phyloP scores from a whole-genome alignment of 164 flowering plant genomes.

The Akebia trifoliata region DNA sequence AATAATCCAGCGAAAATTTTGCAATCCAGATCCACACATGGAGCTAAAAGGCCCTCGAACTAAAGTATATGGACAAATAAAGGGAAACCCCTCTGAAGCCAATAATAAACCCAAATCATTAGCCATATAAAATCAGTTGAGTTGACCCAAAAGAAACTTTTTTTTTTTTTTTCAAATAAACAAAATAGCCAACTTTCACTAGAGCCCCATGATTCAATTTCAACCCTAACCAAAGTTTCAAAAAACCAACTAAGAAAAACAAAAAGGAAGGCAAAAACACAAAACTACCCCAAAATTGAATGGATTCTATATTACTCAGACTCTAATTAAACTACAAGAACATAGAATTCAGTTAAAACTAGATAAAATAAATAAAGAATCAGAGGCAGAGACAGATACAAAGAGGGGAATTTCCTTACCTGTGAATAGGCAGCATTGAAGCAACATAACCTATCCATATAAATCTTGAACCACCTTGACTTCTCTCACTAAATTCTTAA shows the following conservation, averaged over 20 bases:
- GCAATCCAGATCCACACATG: too few relatives aligned
- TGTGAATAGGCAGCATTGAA: slow-evolving; percentile 27
- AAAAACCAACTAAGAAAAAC: background rate
- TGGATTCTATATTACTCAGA: background rate
- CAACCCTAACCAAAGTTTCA: background rate
- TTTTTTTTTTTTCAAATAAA: background rate
- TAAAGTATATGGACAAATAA: too few relatives aligned
- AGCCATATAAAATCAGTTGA: background rate
- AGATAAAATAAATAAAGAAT: background rate
- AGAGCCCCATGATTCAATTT: slow-evolving; percentile 1
- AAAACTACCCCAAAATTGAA: background rate
- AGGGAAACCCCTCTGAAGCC: background rate
- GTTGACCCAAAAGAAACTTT: background rate
- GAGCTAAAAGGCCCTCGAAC: too few relatives aligned
- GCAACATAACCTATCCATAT: slow-evolving; percentile 33
- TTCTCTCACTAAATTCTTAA: slow-evolving; percentile 21
- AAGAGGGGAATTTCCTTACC: slow-evolving; percentile 14
- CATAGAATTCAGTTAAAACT: background rate
- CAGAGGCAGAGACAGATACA: too few relatives aligned
- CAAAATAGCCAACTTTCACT: background rate
- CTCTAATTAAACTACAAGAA: background rate
- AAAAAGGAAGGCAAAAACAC: background rate
- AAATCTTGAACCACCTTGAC: slow-evolving; percentile 12
- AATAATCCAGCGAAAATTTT: too few relatives aligned
- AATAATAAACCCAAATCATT: background rate